Percentiles rank a stretch among this genome's conserved stretches.
These are phyloP conservation scores for Arabidopsis arenosa DNA, from an alignment of 345 rosid genomes.

Conservation along the genomic window DNA sequence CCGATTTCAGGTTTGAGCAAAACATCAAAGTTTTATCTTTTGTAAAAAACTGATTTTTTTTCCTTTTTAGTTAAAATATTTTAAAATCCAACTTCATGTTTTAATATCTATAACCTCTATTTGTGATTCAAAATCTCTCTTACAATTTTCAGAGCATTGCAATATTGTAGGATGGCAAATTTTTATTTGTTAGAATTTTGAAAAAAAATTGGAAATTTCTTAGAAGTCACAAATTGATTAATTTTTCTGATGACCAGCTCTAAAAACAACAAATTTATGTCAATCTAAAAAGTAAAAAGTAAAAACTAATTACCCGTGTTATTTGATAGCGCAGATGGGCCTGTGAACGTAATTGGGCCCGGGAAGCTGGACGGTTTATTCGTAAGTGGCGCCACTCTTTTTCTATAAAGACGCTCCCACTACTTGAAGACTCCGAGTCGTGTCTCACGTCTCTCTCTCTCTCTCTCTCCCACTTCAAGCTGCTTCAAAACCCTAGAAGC, in stretches of 20 bases:
- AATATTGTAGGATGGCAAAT: not conserved
- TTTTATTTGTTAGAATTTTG: not conserved
- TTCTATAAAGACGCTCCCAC: not conserved
- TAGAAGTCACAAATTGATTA: too few species aligned
- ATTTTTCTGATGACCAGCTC: not conserved
- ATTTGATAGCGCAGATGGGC: constrained; percentile 9
- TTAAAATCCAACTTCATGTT: not conserved
- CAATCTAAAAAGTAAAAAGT: not conserved
- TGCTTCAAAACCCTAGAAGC: constrained; percentile 18
- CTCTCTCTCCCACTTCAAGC: not conserved
- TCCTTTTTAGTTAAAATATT: not conserved
- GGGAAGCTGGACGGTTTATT: constrained; percentile 30
- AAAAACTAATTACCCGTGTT: not conserved
- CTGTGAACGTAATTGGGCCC: not conserved
- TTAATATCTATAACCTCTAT: not conserved
- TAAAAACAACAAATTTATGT: not conserved
- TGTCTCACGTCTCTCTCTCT: constrained; percentile 8
- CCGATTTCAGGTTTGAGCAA: not conserved
- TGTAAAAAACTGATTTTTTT: too few species aligned
- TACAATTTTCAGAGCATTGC: too few species aligned
- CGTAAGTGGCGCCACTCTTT: constrained; percentile 27
- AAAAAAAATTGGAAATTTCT: too few species aligned
- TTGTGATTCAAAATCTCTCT: not conserved
- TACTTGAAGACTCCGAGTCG: not conserved
- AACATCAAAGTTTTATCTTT: not conserved